These are phyloP conservation scores for Trichoderma endophyticum DNA, from an alignment of 2,329 filamentous ascomycete species.

Conservation along the genomic window DNA sequence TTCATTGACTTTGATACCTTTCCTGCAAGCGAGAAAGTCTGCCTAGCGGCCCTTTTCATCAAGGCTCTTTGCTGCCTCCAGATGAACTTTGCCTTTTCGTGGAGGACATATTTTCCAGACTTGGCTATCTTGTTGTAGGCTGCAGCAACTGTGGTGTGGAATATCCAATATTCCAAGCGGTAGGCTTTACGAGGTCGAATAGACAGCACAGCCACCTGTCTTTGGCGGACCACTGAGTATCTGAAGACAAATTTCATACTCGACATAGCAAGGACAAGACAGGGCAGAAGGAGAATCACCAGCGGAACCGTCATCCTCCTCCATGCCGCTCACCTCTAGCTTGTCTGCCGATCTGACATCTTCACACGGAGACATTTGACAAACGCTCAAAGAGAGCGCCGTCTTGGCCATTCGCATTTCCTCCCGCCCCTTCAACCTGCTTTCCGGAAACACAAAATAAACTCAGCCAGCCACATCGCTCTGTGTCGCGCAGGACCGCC, in stretches of 20 bases:
- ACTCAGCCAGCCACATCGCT: slow-evolving; percentile 9
- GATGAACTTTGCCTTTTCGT: neutral
- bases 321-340: neutral
- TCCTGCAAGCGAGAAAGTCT: neutral
- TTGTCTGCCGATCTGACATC: neutral
- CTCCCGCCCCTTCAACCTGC: neutral
- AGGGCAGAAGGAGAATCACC: neutral
- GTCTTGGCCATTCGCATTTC: neutral
- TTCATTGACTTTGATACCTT: neutral
- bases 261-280: neutral
- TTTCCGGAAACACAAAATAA: neutral
- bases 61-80: neutral
- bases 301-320: neutral
- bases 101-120: neutral
- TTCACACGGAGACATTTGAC: neutral
- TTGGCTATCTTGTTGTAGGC: neutral
- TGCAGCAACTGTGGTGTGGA: neutral
- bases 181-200: neutral
- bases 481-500: neutral
- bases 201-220: neutral
- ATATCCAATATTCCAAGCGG: neutral
- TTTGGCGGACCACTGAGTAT: neutral
- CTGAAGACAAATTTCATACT: neutral
- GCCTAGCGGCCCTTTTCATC: no score
- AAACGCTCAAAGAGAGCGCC: neutral